Evolutionary conservation across 192 early-diverging fungal species (phyloP).

Genomic region (Polychytrium aggregatum): DNA sequence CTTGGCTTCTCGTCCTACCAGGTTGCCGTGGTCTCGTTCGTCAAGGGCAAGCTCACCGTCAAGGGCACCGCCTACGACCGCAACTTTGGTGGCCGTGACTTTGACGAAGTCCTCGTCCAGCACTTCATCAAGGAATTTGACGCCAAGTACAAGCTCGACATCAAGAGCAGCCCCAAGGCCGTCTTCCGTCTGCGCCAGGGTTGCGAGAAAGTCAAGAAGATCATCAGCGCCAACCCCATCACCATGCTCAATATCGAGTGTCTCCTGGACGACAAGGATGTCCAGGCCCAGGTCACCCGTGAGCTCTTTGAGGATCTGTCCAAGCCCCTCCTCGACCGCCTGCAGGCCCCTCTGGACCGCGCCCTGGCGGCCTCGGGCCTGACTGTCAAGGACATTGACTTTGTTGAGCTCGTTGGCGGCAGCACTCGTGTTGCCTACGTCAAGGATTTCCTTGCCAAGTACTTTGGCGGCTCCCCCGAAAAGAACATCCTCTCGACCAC

Average conservation of each 20-base stretch:
- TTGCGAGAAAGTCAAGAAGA: slow-evolving; percentile 94
- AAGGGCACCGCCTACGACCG: slow-evolving; percentile 85
- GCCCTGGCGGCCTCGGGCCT: slow-evolving; percentile 68
- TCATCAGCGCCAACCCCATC: slow-evolving; percentile 81
- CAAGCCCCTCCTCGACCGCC: slow-evolving; percentile 54
- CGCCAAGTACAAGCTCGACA: slow-evolving; percentile 92
- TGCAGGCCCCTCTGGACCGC: slow-evolving; percentile 61
- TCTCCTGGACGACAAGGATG: slow-evolving; percentile 93
- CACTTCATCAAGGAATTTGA: slow-evolving; percentile 80
- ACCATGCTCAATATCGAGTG: slow-evolving; percentile 91
- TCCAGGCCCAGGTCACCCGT: slow-evolving; percentile 69
- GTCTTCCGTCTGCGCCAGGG: slow-evolving; percentile 78
- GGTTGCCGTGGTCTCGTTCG: slow-evolving; percentile 79
- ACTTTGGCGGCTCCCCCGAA: slow-evolving; percentile 45
- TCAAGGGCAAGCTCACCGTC: slow-evolving; percentile 92
- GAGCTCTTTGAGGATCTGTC: slow-evolving; percentile 77
- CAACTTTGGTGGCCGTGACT: slow-evolving; percentile 90
- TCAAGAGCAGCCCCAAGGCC: slow-evolving; percentile 80
- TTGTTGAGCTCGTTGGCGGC: slow-evolving; percentile 91
- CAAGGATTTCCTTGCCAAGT: slow-evolving; percentile 76
- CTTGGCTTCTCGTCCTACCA: slow-evolving; percentile 82
- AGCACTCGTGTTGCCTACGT: slow-evolving; percentile 89
- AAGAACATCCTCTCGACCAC: slow-evolving; percentile 68
- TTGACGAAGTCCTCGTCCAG: slow-evolving; percentile 81
- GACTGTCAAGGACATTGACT: slow-evolving; percentile 73